Conservation (phyloP, 768 basidiomycete species). For the Boletellus emodensis region DNA sequence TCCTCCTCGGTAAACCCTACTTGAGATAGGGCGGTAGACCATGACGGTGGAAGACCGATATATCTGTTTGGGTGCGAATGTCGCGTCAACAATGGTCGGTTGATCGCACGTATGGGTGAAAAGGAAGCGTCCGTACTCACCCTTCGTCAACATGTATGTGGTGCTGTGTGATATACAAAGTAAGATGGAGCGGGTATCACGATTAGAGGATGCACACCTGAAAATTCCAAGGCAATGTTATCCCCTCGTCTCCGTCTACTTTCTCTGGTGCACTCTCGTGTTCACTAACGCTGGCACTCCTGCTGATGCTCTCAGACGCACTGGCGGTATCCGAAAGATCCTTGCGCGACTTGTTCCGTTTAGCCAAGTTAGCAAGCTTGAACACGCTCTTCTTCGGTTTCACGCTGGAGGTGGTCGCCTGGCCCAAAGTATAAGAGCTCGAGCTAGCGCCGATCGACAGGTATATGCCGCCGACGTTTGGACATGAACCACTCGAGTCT, state of each 20-base stretch:
- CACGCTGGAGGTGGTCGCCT: slow-evolving; percentile 1
- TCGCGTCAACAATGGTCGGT: not conserved
- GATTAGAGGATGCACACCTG: slow-evolving; percentile 40
- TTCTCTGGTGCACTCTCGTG: not conserved
- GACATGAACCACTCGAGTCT: slow-evolving; percentile 24
- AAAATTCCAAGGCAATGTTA: slow-evolving; percentile 73
- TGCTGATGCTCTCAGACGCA: slow-evolving; percentile 9
- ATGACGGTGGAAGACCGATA: slow-evolving; percentile 68
- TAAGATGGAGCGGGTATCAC: not conserved
- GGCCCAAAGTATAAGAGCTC: slow-evolving; percentile 11
- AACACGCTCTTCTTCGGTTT: slow-evolving; percentile 32
- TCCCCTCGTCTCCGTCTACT: slow-evolving; percentile 50
- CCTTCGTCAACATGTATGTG: slow-evolving; percentile 78
- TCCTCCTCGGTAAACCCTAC: slow-evolving; percentile 69
- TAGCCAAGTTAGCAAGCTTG: slow-evolving; percentile 35
- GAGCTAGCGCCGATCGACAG: slow-evolving; percentile 13
- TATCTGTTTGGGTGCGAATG: slow-evolving; percentile 36
- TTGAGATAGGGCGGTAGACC: slow-evolving; percentile 56
- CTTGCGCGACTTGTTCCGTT: slow-evolving; percentile 30
- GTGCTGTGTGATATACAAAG: slow-evolving; percentile 42
- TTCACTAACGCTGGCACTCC: slow-evolving; percentile 12
- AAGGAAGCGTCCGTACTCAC: slow-evolving; percentile 35
- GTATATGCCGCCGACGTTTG: slow-evolving; percentile 10
- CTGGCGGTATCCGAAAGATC: slow-evolving; percentile 25
- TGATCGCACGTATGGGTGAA: not conserved